These are phyloP conservation scores for Moniliophthora roreri DNA, from an alignment of 1,284 basidiomycete genomes.

Conservation along the genomic window DNA sequence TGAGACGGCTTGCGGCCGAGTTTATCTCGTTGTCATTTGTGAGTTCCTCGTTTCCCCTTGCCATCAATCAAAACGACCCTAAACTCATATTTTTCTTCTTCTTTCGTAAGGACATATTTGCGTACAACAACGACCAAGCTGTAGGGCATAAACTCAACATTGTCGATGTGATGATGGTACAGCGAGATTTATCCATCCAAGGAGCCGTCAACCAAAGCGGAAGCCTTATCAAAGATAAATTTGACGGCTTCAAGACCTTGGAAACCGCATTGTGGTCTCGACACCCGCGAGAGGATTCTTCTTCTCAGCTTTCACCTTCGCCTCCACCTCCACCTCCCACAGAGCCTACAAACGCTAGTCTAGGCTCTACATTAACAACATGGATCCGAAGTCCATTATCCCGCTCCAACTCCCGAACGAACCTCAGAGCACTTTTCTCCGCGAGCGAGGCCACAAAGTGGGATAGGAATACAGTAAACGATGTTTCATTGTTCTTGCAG, in stretches of 20 bases:
- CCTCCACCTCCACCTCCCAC: neutral
- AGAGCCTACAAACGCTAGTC: neutral
- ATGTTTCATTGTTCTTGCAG: constrained; percentile 42
- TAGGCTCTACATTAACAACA: neutral
- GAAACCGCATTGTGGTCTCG: constrained; percentile 23
- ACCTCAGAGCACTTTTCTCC: constrained; percentile 1
- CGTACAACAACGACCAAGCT: constrained; percentile 44
- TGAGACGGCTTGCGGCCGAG: constrained; percentile 41
- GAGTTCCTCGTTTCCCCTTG: constrained; percentile 18
- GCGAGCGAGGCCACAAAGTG: constrained; percentile 1
- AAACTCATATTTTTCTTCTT: constrained; percentile 8
- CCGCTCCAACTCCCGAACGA: neutral
- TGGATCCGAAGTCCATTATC: constrained; percentile 1
- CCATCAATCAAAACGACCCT: constrained; percentile 4
- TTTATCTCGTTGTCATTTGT: constrained; percentile 50
- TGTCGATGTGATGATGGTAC: constrained; percentile 40
- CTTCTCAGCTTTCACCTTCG: no score
- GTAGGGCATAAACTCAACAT: constrained; percentile 37
- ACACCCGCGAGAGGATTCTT: neutral
- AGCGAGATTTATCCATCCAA: constrained; percentile 42
- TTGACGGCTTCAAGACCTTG: constrained; percentile 35
- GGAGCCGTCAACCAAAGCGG: constrained; percentile 47
- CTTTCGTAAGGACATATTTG: constrained; percentile 44
- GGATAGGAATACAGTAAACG: constrained; percentile 14
- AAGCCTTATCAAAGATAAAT: constrained; percentile 36